These are phyloP conservation scores for Diplodia seriata DNA, from an alignment of 2,329 filamentous ascomycete species.

Conservation along the genomic window DNA sequence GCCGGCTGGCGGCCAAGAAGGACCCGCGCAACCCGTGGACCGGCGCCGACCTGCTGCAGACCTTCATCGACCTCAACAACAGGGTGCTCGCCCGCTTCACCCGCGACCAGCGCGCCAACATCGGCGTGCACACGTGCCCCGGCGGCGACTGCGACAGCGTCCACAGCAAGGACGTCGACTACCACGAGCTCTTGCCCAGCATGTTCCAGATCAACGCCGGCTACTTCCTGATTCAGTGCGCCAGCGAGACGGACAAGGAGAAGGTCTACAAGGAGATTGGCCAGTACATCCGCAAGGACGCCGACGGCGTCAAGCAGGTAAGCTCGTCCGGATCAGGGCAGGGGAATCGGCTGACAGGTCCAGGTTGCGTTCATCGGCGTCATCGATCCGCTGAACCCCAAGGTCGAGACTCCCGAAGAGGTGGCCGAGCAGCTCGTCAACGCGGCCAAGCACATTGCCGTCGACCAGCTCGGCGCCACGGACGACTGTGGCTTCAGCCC, in stretches of 20 bases:
- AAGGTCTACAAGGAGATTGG: constrained; percentile 43
- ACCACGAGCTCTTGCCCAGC: constrained; percentile 42
- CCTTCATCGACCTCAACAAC: constrained; percentile 45
- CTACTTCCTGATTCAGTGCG: constrained; percentile 45
- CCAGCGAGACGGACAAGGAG: constrained; percentile 42
- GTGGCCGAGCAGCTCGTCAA: constrained; percentile 41
- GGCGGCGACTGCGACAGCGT: constrained; percentile 47
- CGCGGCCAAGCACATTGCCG: constrained; percentile 41
- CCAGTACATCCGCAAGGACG: constrained; percentile 40
- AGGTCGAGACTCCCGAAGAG: constrained; percentile 42
- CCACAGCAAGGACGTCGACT: constrained; percentile 44
- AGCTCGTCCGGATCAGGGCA: not conserved
- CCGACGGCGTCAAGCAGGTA: constrained; percentile 42
- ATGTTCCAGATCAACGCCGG: constrained; percentile 47
- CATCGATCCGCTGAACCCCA: constrained; percentile 41
- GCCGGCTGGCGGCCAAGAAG: constrained; percentile 42
- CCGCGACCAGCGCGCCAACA: constrained; percentile 40
- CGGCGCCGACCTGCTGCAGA: constrained; percentile 40
- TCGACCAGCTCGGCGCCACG: constrained; percentile 42
- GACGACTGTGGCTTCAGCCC: constrained; percentile 45
- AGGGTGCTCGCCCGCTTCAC: constrained; percentile 39
- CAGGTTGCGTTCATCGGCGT: constrained; percentile 44
- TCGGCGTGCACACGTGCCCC: constrained; percentile 47
- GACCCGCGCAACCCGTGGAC: constrained; percentile 46
- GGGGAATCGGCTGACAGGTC: not conserved